Base-by-base conservation (phyloP, 441 rosid species). In the Adansonia rubrostipa region DNA sequence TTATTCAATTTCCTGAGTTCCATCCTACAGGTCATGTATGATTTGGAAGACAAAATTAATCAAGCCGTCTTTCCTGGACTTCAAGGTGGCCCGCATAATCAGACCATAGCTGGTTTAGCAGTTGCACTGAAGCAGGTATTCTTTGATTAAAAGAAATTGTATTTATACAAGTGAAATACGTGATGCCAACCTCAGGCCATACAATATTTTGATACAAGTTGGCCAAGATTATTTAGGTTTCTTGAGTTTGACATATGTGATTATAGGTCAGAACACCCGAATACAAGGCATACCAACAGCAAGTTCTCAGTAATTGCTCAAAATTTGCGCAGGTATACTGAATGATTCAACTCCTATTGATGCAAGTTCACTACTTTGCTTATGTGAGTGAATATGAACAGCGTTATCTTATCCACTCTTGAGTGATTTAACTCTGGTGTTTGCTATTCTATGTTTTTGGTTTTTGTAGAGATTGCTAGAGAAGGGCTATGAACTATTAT, bases 11-110 rank as follows among this genome's bases (percentile, higher is more conserved):
- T 56, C n/a, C 74, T 77, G 54, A 36, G 48, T 81, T 80, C 62
- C 74, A 78, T 77, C 79, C 53, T 78, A 20, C 87, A 92, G 98
- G 97, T 91, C 54, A 84, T 92, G 92, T 94, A 92, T 86, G 97
- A 92, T 84, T 92, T 83, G 68, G 97, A 92, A 77, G 99, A 94
- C 85, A 92, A 86, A 90, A 96, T 96, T 68, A 96, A 96, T 80
- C 92, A 91, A 84, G 98, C 99, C n/a, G 98, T 96, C 74, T 96
- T 92, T 83, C 99, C 97, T 76, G 99, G 99, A 80, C 90, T 96
- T 79, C 99, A 96, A 88, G 99, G 99, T 63, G 97, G 98, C 79
- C 99, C 99, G 2, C 98, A 96, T 85, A 94, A 94, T 84, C 97
- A 96, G 85, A 96, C 99, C 44, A 96, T 96, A 65, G 33, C 98